These are phyloP conservation scores for Coniferiporia sulphurascens DNA, from an alignment of 1,284 basidiomycete species.

Conservation along the genomic window DNA sequence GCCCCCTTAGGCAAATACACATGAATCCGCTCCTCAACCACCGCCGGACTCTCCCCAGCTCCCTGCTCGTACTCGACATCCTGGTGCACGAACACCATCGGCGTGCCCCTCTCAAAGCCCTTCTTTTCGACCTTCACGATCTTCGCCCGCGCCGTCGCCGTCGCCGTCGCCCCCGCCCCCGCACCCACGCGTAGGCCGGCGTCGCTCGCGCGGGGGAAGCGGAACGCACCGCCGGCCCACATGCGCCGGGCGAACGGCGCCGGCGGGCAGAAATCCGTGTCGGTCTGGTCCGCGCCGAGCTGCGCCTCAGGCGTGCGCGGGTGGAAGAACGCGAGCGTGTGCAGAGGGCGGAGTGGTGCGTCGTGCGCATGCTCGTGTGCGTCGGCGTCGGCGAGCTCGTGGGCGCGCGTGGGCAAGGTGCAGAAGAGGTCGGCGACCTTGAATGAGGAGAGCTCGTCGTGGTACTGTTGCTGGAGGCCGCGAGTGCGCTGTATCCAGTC, in stretches of 20 bases:
- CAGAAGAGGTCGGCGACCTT: slow-evolving; percentile 16
- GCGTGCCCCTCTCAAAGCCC: slow-evolving; percentile 49
- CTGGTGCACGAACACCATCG: slow-evolving; percentile 80
- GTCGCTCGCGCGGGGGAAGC: slow-evolving; percentile 34
- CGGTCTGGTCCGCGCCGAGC: slow-evolving; percentile 71
- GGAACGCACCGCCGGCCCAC: slow-evolving; percentile 77
- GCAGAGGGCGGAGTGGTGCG: slow-evolving; percentile 23
- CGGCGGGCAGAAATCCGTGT: slow-evolving; percentile 66
- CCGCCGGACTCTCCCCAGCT: slow-evolving; percentile 35
- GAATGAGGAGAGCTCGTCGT: slow-evolving; percentile 10
- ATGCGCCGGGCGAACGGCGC: slow-evolving; percentile 71
- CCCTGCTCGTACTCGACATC: slow-evolving; percentile 36
- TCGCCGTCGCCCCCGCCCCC: slow-evolving; percentile 43
- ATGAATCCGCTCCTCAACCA: slow-evolving; percentile 69
- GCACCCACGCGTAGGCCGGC: slow-evolving; percentile 8
- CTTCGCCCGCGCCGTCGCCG: slow-evolving; percentile 44
- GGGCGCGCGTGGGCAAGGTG: slow-evolving; percentile 14
- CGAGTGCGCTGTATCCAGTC: slow-evolving; percentile 5
- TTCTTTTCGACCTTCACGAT: slow-evolving; percentile 61
- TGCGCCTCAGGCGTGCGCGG: slow-evolving; percentile 52
- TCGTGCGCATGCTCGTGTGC: not conserved
- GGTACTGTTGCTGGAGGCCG: not conserved
- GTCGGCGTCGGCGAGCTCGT: not conserved
- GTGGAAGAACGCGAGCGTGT: slow-evolving; percentile 75
- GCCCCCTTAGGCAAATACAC: slow-evolving; percentile 57